phyloP scores from a whole-genome alignment of 257 asterid genomes.

The Orobanche coerulescens region DNA sequence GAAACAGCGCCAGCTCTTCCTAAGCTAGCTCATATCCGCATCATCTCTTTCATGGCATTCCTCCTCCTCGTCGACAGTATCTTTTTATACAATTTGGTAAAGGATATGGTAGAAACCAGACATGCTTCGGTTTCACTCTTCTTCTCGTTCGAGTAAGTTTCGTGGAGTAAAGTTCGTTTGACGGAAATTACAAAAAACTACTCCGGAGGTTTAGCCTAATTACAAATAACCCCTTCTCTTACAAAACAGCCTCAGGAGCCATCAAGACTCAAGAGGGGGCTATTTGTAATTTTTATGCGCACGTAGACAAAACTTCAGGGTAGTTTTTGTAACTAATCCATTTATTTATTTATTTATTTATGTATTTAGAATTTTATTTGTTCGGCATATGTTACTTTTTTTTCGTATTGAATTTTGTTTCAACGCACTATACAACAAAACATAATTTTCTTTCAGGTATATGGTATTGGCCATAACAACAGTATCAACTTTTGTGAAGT shows the following conservation, averaged over 20 bases:
- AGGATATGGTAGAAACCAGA: slow-evolving; percentile 59
- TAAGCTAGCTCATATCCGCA: slow-evolving; percentile 58
- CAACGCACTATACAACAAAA: not conserved
- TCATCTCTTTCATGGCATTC: slow-evolving; percentile 71
- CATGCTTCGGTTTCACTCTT: slow-evolving; percentile 80
- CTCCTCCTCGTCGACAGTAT: slow-evolving; percentile 64
- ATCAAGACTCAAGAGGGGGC: too few relatives aligned
- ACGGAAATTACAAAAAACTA: not conserved
- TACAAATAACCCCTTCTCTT: too few relatives aligned
- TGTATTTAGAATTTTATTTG: not conserved
- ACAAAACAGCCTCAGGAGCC: too few relatives aligned
- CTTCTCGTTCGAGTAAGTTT: slow-evolving; percentile 81
- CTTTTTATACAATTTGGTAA: slow-evolving; percentile 50
- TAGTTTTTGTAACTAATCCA: not conserved
- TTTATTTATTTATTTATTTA: not conserved
- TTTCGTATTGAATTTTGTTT: not conserved
- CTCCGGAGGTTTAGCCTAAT: not conserved
- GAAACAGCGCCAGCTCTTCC: slow-evolving; percentile 85
- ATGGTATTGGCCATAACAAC: slow-evolving; percentile 75
- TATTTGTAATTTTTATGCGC: too few relatives aligned
- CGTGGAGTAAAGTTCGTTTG: not conserved
- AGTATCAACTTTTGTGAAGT: slow-evolving; percentile 69
- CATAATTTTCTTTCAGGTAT: slow-evolving; percentile 43
- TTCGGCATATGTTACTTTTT: not conserved
- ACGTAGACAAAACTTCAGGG: not conserved